phyloP scores from a whole-genome alignment of 805 yeast genomes.

The Wickerhamomyces queroliae region DNA sequence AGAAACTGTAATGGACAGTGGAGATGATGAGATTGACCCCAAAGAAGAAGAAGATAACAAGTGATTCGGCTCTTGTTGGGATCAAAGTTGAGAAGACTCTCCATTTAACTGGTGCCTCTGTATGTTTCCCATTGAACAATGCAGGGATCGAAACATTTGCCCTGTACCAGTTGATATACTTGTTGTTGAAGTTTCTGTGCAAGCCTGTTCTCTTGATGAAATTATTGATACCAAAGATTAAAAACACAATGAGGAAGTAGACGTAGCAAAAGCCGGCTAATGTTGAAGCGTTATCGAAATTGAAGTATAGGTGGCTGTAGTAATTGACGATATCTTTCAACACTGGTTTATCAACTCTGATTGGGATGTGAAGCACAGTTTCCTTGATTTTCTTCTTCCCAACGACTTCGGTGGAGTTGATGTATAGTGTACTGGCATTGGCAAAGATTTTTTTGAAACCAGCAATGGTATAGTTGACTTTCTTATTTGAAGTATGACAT shows the following conservation, averaged over 20 bases:
- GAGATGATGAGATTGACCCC: slow-evolving; percentile 11
- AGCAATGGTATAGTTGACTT: slow-evolving; percentile 9
- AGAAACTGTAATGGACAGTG: slow-evolving; percentile 8
- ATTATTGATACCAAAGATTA: slow-evolving; percentile 28
- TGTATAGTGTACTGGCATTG: slow-evolving; percentile 23
- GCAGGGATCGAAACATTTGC: slow-evolving; percentile 17
- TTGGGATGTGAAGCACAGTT: slow-evolving; percentile 8
- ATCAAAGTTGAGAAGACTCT: slow-evolving; percentile 10
- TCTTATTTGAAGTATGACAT: slow-evolving; percentile 1
- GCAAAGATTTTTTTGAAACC: slow-evolving; percentile 22
- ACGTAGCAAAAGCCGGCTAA: slow-evolving; percentile 27
- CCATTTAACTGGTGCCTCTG: neutral
- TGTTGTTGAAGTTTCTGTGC: slow-evolving; percentile 9
- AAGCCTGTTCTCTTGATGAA: slow-evolving; percentile 21
- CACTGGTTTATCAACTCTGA: slow-evolving; percentile 1
- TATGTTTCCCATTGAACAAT: slow-evolving; percentile 13
- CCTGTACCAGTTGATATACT: slow-evolving; percentile 13
- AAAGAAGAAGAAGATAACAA: slow-evolving; percentile 31
- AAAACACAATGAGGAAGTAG: slow-evolving; percentile 34
- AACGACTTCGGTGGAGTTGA: slow-evolving; percentile 1
- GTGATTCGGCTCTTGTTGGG: slow-evolving; percentile 20
- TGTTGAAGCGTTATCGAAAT: slow-evolving; percentile 13
- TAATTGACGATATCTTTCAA: neutral
- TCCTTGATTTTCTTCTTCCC: slow-evolving; percentile 8
- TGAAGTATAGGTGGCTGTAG: slow-evolving; percentile 6